phyloP scores from a whole-genome alignment of 805 yeast genomes.

The Sugiyamaella valdiviana region DNA sequence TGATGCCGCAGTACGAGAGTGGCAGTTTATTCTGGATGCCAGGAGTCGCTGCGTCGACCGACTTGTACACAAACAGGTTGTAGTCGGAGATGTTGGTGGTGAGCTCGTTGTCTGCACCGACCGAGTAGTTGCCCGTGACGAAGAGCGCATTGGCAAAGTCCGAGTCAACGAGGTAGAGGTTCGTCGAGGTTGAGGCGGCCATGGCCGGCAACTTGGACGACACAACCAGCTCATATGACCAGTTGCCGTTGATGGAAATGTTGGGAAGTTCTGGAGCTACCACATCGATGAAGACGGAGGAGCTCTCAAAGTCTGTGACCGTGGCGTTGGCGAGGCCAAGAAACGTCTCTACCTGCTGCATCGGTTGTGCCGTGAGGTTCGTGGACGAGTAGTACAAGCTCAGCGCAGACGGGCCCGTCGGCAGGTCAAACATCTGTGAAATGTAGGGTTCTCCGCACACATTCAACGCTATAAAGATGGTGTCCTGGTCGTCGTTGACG shows the following conservation, averaged over 20 bases:
- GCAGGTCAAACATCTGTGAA: constrained; percentile 13
- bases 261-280: constrained; percentile 12
- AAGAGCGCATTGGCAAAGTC: constrained; percentile 64
- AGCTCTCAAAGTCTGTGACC: constrained; percentile 15
- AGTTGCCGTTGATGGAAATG: constrained; percentile 24
- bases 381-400: constrained; percentile 20
- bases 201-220: constrained; percentile 17
- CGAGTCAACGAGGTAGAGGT: constrained; percentile 52
- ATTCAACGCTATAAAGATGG: constrained; percentile 34
- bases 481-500: constrained; percentile 13
- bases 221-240: constrained; percentile 64
- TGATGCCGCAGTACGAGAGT: constrained; percentile 66
- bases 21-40: constrained; percentile 7
- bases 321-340: constrained; percentile 28
- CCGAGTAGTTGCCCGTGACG: constrained; percentile 49
- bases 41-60: not conserved
- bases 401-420: constrained; percentile 8
- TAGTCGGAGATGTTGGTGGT: constrained; percentile 13
- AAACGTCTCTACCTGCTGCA: constrained; percentile 18
- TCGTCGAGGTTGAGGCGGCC: constrained; percentile 9
- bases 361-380: constrained; percentile 21
- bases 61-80: constrained; percentile 19
- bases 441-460: constrained; percentile 28
- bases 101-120: constrained; percentile 2
- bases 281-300: constrained; percentile 10